Evolutionary conservation across 176 grass and related monocot species (phyloP), one percentile per base, ranked within the genome.

Genomic region (Rhipidocladum racemiflorum): DNA sequence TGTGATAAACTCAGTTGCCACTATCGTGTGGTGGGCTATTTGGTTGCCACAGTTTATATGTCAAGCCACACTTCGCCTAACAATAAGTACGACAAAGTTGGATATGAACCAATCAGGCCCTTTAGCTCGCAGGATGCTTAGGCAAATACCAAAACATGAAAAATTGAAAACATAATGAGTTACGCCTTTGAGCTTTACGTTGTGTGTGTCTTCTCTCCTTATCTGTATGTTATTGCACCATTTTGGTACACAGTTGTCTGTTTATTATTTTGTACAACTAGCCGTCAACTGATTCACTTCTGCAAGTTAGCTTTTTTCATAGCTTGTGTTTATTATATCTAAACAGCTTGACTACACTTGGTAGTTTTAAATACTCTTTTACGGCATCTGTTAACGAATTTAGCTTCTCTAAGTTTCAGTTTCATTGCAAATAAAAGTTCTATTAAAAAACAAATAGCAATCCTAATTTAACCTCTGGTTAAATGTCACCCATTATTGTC

Each of bases 51-150:
- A 18, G 20, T 63, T 32, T 42, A 75, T 70, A 70, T 38, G 61
- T 28, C 27, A 72, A 73, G 4, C 15, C 16, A 84, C 75, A 48
- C 74, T 73, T 74, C 40, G n/a, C 30, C 62, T 39, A 24, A 61
- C 23, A 61, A 28, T 71, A 75, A 75, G 5, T 60, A 38, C 73
- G 40, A 1, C 12, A 60, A 81, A 57, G 28, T 38, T 81, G 36
- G 17, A 38, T 81, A 66, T 72, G 7, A 27, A 28, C 50, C 11
- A 21, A 81, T 7, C 42, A 56, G 76, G 55, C 4, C 29, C 23
- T 51, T 88, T 51, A 74, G n/a, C 70, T 80, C 6, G 29, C 8
- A 51, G 35, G 13, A 74, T 75, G 61, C 61, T 34, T 80, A 65
- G 80, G 42, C 23, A 20, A 24, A 82, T 49, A 50, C 43, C 72